Percentiles rank a stretch among this genome's conserved stretches.
Evolutionary conservation across 192 early-diverging fungal genomes (phyloP).

Genomic region (Fimicolochytrium jonesii): DNA sequence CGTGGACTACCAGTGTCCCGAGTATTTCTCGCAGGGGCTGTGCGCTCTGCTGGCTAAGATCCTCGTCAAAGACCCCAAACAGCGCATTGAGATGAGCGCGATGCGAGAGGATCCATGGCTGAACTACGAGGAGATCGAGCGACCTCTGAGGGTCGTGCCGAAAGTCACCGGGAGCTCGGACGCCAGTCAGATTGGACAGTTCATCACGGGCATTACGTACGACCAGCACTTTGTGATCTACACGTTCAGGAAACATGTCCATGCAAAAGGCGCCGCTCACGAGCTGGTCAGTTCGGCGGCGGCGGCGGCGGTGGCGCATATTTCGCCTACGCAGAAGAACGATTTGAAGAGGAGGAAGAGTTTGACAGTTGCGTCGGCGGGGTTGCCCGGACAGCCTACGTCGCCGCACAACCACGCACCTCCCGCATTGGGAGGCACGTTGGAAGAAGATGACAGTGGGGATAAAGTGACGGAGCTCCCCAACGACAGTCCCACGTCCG

Average conservation of each 20-base stretch:
- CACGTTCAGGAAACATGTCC: slow-evolving; percentile 40
- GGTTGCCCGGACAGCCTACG: too few species aligned
- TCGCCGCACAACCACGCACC: too few species aligned
- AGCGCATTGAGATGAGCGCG: slow-evolving; percentile 49
- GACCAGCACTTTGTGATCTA: slow-evolving; percentile 45
- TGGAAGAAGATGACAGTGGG: slow-evolving; percentile 4
- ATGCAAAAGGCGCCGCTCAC: too few species aligned
- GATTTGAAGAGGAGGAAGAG: slow-evolving; percentile 30
- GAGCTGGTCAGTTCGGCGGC: slow-evolving; percentile 24
- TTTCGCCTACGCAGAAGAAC: slow-evolving; percentile 21
- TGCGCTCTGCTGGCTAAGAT: slow-evolving; percentile 44
- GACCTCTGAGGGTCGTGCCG: slow-evolving; percentile 34
- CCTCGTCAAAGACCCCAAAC: slow-evolving; percentile 51
- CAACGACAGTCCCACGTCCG: neutral
- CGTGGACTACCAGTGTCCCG: slow-evolving; percentile 55
- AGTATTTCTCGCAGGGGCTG: slow-evolving; percentile 56
- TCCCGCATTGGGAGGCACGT: neutral
- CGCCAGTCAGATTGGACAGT: slow-evolving; percentile 39
- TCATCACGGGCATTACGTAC: slow-evolving; percentile 45
- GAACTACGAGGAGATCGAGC: slow-evolving; percentile 52
- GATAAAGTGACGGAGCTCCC: slow-evolving; percentile 12
- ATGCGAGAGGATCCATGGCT: slow-evolving; percentile 53
- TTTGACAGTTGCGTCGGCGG: slow-evolving; percentile 15
- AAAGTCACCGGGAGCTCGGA: slow-evolving; percentile 37
- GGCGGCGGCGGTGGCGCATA: neutral